Evolutionary conservation across 768 basidiomycete genomes (phyloP).

Genomic region (Neoboletus magnificus): DNA sequence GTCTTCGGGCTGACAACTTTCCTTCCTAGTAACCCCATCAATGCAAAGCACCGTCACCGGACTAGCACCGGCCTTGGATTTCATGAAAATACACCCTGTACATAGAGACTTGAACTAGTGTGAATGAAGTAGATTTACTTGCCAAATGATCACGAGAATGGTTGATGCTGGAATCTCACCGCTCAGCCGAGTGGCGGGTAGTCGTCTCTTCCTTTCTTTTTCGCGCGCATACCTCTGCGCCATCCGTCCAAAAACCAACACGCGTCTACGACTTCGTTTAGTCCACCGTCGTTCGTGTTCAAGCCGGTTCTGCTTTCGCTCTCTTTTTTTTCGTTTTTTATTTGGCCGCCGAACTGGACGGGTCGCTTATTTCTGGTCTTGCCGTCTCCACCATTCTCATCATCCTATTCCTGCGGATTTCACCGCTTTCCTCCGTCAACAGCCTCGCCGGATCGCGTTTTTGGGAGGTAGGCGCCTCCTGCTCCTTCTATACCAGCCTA

Average conservation of each 20-base stretch:
- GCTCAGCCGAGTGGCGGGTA: conserved; percentile 15
- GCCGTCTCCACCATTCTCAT: conserved; percentile 1
- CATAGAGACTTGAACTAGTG: background rate
- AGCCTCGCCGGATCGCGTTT: conserved; percentile 10
- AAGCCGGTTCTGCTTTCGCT: background rate
- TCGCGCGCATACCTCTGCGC: conserved; percentile 7
- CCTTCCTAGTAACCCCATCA: background rate
- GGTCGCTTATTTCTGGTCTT: background rate
- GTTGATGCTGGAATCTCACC: background rate
- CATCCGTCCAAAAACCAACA: conserved; percentile 6
- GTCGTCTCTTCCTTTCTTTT: conserved; percentile 5
- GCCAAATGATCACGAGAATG: background rate
- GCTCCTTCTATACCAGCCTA: background rate
- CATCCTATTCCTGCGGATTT: background rate
- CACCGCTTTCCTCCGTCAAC: conserved; percentile 3
- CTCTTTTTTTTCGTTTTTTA: conserved; percentile 1
- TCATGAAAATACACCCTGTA: background rate
- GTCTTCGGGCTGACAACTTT: conserved; percentile 1
- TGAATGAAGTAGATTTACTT: background rate
- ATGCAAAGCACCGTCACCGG: background rate
- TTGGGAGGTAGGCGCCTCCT: conserved; percentile 1
- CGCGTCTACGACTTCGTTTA: conserved; percentile 1
- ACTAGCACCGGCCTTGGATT: background rate
- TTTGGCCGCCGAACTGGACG: background rate
- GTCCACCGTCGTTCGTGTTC: background rate